phyloP scores from a whole-genome alignment of 352 stramenopile species.

The Phytophthora sp. region DNA sequence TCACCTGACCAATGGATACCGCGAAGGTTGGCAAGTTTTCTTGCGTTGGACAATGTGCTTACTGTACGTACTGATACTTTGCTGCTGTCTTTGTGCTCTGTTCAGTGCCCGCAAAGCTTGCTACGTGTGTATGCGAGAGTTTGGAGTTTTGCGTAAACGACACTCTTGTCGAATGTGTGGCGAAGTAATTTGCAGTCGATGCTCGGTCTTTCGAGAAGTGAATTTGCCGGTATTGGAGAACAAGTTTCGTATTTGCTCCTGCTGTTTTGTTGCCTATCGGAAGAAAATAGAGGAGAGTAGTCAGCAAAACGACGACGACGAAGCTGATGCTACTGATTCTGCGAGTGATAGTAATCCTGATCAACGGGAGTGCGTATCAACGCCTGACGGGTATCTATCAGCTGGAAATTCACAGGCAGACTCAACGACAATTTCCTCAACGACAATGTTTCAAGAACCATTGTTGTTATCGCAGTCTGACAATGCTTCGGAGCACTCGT shows the following conservation, averaged over 20 bases:
- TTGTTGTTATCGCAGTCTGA: slow-evolving; percentile 23
- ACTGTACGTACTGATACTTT: neutral
- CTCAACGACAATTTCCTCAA: neutral
- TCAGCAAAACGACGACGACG: slow-evolving; percentile 13
- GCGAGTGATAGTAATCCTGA: slow-evolving; percentile 11
- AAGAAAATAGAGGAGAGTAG: slow-evolving; percentile 39
- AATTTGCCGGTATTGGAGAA: slow-evolving; percentile 63
- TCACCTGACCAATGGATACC: slow-evolving; percentile 58
- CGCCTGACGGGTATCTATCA: neutral
- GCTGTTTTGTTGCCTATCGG: slow-evolving; percentile 72
- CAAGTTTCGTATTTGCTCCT: slow-evolving; percentile 76
- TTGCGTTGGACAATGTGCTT: neutral
- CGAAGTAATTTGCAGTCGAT: slow-evolving; percentile 79
- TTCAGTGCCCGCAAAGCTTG: slow-evolving; percentile 51
- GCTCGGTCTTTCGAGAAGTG: slow-evolving; percentile 73
- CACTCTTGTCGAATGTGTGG: slow-evolving; percentile 86
- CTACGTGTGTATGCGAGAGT: slow-evolving; percentile 74
- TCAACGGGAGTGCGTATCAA: slow-evolving; percentile 1
- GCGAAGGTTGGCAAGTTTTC: slow-evolving; percentile 30
- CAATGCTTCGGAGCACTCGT: slow-evolving; percentile 43
- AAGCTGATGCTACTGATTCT: slow-evolving; percentile 10
- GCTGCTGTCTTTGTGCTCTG: neutral
- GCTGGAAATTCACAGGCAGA: neutral
- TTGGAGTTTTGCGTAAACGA: slow-evolving; percentile 70
- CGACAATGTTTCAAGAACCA: slow-evolving; percentile 5